Evolutionary conservation across 2,329 filamentous ascomycete genomes (phyloP), one percentile per base, ranked within the genome.

Genomic region (Fusarium acutatum): DNA sequence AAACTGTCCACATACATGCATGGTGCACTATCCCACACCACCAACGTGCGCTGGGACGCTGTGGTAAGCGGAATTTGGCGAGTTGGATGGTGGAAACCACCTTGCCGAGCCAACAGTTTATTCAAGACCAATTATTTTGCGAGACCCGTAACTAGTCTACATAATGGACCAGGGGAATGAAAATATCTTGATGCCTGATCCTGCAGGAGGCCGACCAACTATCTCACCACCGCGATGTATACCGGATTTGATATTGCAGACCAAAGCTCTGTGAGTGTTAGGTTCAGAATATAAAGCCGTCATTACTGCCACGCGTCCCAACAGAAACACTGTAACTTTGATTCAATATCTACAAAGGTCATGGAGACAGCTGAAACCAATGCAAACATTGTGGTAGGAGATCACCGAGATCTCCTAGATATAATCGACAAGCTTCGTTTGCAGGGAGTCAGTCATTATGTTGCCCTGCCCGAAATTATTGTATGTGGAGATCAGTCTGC

Each of bases 401-500:
- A 49, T 17, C 41, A 63, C 35, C 53, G 60, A 5, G 60, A 49
- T 47, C 60, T 63, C 18, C 28, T 84, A 1, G 79, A 84, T n/a
- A 76, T 80, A 12, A 80, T 84, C 30, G 81, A 84, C 41, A 79
- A 69, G 5, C 79, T 85, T 2, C 79, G 82, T 12, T 77, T 79
- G 11, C 76, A 80, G 15, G 82, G 82, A 6, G 76, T 84, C n/a
- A 79, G 77, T 30, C 78, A 79, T n/a, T 81, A 81, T 43, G 67
- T 84, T 15, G 78, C 77, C 22, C 74, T 87, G 0, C 86, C 86
- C 2, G 83, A 87, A 60, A 76, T 88, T 22, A 84, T 89, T 5
- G 86, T 89, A 13, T 89, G 86, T 60, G 90, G 90, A 3, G 87
- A 91, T 60, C 89, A 91, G 73, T 90, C 87, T 0, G 86, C 87